Evolutionary conservation across 495 filamentous ascomycete species (phyloP), one percentile per base, ranked within the genome.

Genomic region (Hypoxylon rickii): DNA sequence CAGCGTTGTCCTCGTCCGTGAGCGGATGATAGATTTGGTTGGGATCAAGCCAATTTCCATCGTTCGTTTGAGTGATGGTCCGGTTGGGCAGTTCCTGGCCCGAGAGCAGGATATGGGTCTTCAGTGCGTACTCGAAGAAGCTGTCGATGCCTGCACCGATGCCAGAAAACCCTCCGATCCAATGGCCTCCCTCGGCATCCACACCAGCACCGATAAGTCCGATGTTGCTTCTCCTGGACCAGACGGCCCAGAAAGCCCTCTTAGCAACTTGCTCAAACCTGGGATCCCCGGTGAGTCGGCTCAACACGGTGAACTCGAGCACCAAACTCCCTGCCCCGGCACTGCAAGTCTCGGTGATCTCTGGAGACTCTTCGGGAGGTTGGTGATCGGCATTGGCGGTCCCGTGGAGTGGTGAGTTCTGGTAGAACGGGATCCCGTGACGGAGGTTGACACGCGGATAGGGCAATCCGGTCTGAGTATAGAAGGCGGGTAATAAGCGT

Each of bases 61-160:
- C 59, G 12, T 59, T 65, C 17, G 39, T 39, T 4, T 67, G 63
- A 19, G 64, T 58, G n/a, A 61, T 62, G 2, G 77, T 79, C 18
- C 68, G 69, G 43, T 81, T 83, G 1, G 79, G 81, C n/a, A 76
- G 58, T 12, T 82, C 77, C 40, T 79, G 76, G 3, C 89, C 85
- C 1, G 93, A 96, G 13, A 97, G 82, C 7, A 98, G 73, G 55
- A 98, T 87, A 59, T 95, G 86, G 1, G 92, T 88, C 67, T 98
- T 98, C 66, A 96, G 80, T 1, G 94, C 94, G 67, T 98, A 98
- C 74, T 98, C 94, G 63, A 93, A 97, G 73, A 97, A 98, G 73
- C 92, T 96, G 70, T 97, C 94, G 58, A 95, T 88, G 13, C 94
- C 95, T 1, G 94, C 94, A 31, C 94, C 94, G 63, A 98, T 93